A percentile compares a stretch with the other conserved stretches of the same genome.
phyloP scores from a whole-genome alignment of 495 filamentous ascomycete genomes.

The Tuber brumale region DNA sequence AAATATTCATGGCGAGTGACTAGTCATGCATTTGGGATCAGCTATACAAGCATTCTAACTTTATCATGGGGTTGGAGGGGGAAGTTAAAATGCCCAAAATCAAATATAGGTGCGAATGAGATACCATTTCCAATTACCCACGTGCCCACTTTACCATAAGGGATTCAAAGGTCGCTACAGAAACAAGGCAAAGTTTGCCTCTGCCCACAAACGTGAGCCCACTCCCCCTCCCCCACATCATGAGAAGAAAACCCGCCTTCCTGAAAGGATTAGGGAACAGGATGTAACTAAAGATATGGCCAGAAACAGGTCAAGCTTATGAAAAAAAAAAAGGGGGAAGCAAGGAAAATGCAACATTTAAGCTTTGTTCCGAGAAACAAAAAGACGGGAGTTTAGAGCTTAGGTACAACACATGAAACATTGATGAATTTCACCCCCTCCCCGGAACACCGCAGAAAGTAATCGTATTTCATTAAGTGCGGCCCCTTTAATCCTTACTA shows the following conservation, averaged over 20 bases:
- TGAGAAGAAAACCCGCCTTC: background rate
- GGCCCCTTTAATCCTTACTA: constrained; percentile 45
- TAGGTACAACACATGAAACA: constrained; percentile 2
- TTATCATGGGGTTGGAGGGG: background rate
- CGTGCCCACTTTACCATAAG: background rate
- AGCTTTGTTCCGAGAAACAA: background rate
- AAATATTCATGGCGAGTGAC: background rate
- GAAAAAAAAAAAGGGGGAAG: background rate
- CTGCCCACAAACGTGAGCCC: background rate
- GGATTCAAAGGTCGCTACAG: background rate
- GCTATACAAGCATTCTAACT: background rate
- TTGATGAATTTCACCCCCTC: background rate
- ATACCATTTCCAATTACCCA: background rate
- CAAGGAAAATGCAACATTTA: background rate
- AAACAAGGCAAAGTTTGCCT: background rate
- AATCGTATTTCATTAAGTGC: background rate
- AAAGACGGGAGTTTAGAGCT: background rate
- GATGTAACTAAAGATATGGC: background rate
- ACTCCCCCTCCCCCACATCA: background rate
- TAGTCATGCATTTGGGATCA: background rate
- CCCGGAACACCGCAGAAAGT: background rate
- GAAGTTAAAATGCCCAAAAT: background rate
- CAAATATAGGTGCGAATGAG: background rate
- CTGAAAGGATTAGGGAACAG: background rate
- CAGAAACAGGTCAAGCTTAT: background rate